These are phyloP conservation scores for Phlegmacium glaucopus DNA, from an alignment of 768 basidiomycete genomes.

Conservation along the genomic window DNA sequence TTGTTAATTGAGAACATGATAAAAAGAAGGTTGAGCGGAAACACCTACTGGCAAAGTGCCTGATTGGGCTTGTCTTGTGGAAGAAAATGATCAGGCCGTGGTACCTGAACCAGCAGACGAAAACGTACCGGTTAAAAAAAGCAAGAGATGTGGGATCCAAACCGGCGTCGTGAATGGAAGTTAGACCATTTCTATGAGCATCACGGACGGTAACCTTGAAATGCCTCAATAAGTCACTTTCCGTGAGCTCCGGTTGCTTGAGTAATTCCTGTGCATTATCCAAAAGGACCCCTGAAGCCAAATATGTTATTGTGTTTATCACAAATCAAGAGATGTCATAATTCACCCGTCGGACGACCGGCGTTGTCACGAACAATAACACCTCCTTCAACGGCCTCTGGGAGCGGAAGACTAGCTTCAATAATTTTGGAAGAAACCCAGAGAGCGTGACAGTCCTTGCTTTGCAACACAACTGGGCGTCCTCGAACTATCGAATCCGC, in stretches of 20 bases:
- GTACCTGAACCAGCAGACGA: background rate
- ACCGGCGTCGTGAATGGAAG: constrained; percentile 85
- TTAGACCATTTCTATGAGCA: constrained; percentile 70
- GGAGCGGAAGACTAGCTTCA: constrained; percentile 55
- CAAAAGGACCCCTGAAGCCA: constrained; percentile 57
- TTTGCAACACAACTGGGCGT: constrained; percentile 71
- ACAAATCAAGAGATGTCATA: constrained; percentile 11
- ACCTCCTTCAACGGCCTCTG: constrained; percentile 74
- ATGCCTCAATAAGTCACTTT: constrained; percentile 55
- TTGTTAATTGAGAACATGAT: constrained; percentile 17
- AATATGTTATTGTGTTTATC: background rate
- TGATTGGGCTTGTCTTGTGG: constrained; percentile 54
- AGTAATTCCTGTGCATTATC: constrained; percentile 87
- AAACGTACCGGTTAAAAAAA: constrained; percentile 64
- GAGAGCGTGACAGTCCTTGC: constrained; percentile 86
- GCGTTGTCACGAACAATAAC: constrained; percentile 64
- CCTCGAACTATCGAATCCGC: constrained; percentile 62
- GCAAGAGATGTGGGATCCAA: constrained; percentile 63
- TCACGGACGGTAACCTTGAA: constrained; percentile 64
- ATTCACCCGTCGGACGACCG: constrained; percentile 68
- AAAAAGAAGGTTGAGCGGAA: background rate
- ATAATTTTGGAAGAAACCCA: constrained; percentile 77
- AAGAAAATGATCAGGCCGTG: background rate
- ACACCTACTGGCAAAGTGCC: constrained; percentile 56
- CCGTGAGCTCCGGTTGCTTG: constrained; percentile 58